Conservation (phyloP, 2,329 filamentous ascomycete genomes). For the Fusarium sp. region DNA sequence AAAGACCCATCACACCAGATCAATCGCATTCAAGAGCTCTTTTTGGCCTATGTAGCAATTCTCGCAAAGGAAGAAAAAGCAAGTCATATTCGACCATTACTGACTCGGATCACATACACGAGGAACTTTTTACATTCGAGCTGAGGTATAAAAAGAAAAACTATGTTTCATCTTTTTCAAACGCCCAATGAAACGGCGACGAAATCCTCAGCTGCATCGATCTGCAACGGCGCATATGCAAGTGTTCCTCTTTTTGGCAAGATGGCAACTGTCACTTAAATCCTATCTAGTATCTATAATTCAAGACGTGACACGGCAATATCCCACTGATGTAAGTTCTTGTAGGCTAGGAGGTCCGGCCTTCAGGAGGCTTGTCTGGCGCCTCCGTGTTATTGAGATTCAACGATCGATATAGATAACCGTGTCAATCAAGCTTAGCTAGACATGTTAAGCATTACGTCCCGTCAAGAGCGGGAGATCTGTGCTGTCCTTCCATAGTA, state of each 20-base stretch:
- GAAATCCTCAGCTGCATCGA: not conserved
- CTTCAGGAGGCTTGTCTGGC: not conserved
- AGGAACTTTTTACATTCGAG: not conserved
- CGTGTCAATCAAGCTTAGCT: not conserved
- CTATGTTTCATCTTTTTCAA: not conserved
- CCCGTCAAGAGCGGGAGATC: not conserved
- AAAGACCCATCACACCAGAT: not conserved
- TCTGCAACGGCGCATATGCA: not conserved
- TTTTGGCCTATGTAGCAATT: not conserved
- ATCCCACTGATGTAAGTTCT: not conserved
- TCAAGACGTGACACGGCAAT: not conserved
- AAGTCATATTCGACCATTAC: not conserved
- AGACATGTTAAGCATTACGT: not conserved
- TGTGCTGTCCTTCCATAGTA: not conserved
- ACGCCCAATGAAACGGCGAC: not conserved
- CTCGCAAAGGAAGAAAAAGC: not conserved
- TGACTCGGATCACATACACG: not conserved
- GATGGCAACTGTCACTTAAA: not conserved
- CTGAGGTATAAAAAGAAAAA: not conserved
- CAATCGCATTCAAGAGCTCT: not conserved
- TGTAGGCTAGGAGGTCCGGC: not conserved
- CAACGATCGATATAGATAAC: slow-evolving; percentile 6
- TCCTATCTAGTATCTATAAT: not conserved
- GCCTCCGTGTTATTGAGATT: not conserved
- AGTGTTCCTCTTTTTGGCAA: not conserved